Base-by-base conservation (phyloP, 164 flowering plant species). In the Kalanchoe fedtschenkoi region DNA sequence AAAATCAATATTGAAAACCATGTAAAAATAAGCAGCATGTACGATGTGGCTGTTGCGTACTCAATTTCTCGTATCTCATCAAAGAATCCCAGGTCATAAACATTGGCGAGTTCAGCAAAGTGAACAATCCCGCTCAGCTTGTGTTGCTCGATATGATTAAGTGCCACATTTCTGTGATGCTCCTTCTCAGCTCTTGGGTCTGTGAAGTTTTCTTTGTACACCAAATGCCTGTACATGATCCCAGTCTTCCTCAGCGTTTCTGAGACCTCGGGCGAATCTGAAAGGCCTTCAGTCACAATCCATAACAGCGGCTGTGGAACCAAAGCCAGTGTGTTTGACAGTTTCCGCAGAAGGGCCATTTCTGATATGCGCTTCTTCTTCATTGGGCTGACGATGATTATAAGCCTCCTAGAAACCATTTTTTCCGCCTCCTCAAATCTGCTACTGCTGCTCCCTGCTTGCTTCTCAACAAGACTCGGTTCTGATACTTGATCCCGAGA, bases 141-240 rank as follows among this genome's bases (percentile, higher is more conserved):
- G 67, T 93, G 99, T 15, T 83, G 87, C 68, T 91, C 96, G 34
- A 95, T 86, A 70, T 95, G 97, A 68, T 75, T 80, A 0, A 95
- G 81, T 0, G 99, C 97, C 0, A 84, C 41, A 30, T 87, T 95
- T 59, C 92, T 77, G 71, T 84, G 95, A 64, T 84, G 80, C 69
- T 84, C 87, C 73, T 78, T 64, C 66, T 83, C 91, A 0, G 76
- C 79, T 55, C 62, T 77, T 0, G 69, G 9, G 43, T 83, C 83
- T 0, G 88, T 81, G 63, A 84, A 84, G 60, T 87, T 89, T 76
- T 91, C 83, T 68, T 71, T 77, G 64, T 69, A 81, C 19, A 91
- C 95, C 79, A 91, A 72, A 77, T 91, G 97, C 71, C 96, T 75
- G 43, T 88, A 91, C 99, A 95, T 88, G 28, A 91, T 65, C 11